These are phyloP conservation scores for Jackrogersella minutella DNA, from an alignment of 495 filamentous ascomycete genomes.

Conservation along the genomic window DNA sequence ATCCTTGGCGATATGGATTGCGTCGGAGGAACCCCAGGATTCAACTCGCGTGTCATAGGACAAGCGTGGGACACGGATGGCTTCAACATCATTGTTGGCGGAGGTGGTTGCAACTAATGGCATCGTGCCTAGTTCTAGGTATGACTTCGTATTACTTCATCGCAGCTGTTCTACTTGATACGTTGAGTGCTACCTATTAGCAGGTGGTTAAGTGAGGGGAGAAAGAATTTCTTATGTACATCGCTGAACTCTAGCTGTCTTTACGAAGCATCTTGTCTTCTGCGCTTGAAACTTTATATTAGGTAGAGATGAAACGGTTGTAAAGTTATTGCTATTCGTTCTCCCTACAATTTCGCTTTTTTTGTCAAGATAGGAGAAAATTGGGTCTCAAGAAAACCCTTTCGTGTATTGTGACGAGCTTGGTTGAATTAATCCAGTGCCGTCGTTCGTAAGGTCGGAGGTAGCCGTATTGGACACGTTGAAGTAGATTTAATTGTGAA, in stretches of 20 bases:
- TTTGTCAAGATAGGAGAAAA: too few species aligned
- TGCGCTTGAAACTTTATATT: background rate
- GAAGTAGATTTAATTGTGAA: too few species aligned
- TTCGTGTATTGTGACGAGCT: too few species aligned
- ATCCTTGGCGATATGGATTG: constrained; percentile 15
- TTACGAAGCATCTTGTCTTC: background rate
- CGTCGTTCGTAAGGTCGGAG: too few species aligned
- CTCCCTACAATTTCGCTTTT: too few species aligned
- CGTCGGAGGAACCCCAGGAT: background rate
- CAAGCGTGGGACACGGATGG: constrained; percentile 16
- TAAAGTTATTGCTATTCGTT: too few species aligned
- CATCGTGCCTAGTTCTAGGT: background rate
- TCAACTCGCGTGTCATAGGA: background rate
- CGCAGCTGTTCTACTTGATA: background rate
- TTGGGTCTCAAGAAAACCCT: too few species aligned
- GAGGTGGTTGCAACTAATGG: background rate
- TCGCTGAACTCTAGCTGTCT: background rate
- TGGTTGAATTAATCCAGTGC: too few species aligned
- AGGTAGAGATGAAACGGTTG: background rate
- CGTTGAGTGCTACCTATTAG: background rate
- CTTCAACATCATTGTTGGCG: constrained; percentile 24
- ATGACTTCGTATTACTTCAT: background rate
- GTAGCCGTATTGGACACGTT: too few species aligned
- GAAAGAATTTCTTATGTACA: background rate
- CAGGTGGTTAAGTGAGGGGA: background rate